phyloP scores from a whole-genome alignment of 176 grass and related monocot species.

The Puccinellia tenuiflora region DNA sequence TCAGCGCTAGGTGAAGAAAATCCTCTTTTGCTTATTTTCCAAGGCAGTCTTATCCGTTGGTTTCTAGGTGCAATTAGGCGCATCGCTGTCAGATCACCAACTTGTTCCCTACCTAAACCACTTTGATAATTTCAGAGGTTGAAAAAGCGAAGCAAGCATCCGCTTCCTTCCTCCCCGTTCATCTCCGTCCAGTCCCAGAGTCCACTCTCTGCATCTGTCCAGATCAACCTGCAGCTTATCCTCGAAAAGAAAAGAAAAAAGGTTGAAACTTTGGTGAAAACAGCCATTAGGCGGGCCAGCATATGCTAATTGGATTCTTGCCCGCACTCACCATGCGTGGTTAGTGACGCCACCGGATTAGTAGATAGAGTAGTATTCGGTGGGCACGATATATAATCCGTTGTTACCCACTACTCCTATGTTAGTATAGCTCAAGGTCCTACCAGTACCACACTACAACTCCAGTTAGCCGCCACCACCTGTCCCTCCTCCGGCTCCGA shows the following conservation, averaged over 20 bases:
- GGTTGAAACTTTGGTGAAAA: neutral
- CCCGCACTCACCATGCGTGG: neutral
- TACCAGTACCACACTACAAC: neutral
- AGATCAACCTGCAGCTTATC: neutral
- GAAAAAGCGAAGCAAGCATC: neutral
- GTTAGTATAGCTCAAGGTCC: neutral
- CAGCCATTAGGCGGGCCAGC: neutral
- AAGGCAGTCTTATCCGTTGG: conserved; percentile 6
- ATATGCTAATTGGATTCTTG: conserved; percentile 30
- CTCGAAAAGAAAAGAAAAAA: neutral
- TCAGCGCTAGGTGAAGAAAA: neutral
- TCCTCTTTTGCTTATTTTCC: neutral
- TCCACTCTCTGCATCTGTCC: neutral
- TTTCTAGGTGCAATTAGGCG: neutral
- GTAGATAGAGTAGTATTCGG: neutral
- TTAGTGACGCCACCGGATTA: conserved; percentile 13
- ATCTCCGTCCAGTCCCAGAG: neutral
- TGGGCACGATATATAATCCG: neutral
- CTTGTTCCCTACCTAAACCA: conserved; percentile 14
- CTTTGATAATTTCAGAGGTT: neutral
- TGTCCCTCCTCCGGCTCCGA: neutral
- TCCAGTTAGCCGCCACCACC: neutral
- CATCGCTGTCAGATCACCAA: conserved; percentile 8
- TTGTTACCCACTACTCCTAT: conserved; percentile 17
- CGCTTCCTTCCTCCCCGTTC: neutral